These are phyloP conservation scores for Silene conica DNA, from an alignment of 148 eudicot genomes.

Conservation along the genomic window DNA sequence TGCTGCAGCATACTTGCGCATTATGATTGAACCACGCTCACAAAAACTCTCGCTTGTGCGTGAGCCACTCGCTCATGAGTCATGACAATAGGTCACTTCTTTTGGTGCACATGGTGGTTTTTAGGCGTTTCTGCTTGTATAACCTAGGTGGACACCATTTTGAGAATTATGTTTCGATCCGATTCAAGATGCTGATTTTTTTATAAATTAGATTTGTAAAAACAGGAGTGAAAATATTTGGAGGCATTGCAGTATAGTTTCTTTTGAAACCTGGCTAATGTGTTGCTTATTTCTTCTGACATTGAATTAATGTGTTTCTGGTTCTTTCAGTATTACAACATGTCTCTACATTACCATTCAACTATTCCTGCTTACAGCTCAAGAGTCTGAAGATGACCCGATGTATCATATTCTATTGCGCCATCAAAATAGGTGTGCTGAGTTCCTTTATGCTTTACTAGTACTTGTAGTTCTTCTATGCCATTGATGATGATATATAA, in stretches of 20 bases:
- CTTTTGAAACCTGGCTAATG: background rate
- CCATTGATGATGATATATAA: background rate
- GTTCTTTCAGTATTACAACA: conserved; percentile 57
- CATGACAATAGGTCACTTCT: too few relatives aligned
- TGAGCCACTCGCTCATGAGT: too few relatives aligned
- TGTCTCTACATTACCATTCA: conserved; percentile 60
- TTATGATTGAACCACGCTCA: too few relatives aligned
- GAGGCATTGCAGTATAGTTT: background rate
- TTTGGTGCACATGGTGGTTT: too few relatives aligned
- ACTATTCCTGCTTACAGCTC: conserved; percentile 53
- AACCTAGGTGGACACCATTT: too few relatives aligned
- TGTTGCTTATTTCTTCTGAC: background rate
- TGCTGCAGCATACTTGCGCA: too few relatives aligned
- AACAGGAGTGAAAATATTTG: background rate
- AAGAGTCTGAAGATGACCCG: conserved; percentile 58
- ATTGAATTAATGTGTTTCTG: background rate
- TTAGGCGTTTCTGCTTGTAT: too few relatives aligned
- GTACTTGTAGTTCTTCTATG: background rate
- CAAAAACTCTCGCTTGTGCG: too few relatives aligned
- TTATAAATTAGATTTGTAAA: background rate
- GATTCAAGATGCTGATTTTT: too few relatives aligned
- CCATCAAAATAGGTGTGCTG: conserved; percentile 42
- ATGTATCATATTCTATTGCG: conserved; percentile 51
- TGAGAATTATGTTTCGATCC: too few relatives aligned
- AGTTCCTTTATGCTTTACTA: conserved; percentile 2